Base-by-base conservation (phyloP, 495 filamentous ascomycete species). In the Trichocladium antarcticum region DNA sequence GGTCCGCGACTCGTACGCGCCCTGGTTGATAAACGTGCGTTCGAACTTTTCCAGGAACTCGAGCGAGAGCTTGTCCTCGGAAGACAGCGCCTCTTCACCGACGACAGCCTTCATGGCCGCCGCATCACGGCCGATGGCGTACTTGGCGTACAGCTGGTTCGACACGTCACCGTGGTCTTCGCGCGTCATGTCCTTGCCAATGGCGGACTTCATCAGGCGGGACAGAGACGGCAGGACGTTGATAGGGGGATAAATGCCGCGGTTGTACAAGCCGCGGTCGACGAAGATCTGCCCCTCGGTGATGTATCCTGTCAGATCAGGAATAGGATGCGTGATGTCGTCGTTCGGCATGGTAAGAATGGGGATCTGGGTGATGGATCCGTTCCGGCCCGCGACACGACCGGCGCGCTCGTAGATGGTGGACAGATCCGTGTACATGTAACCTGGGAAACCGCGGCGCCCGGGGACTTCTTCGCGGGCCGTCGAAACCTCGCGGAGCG, bases 361-460 rank as follows among this genome's bases (percentile, higher is more conserved):
- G 43, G 92, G 92, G 57, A 99, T 96, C 67, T 99, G 92, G 28
- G 92, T 99, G 64, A 99, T 99, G 42, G 90, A 96, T 42, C 93
- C 93, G 62, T 96, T 95, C 53, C 93, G 86, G 51, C 93, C 93
- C 63, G 93, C 77, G 24, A 99, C 93, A 82, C 93, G 93, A 59
- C 93, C 93, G 60, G 93, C 93, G 73, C 93, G 88, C 69, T 99
- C 93, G 73, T 99, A 99, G 59, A 99, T 92, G 58, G 93, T 99
- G 41, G 93, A 95, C 79, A 99, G 84, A 82, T 99, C 93, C 47
- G 93, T 99, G 76, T 99, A 99, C 93, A 99, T 99, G 77, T 99
- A 99, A 87, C 93, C 93, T 42, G 93, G 93, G 74, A 94, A 99
- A 75, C 93, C 93, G 78, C 93, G 89, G 68, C 93, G 90, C 76